These are phyloP conservation scores for Vanderwaltozyma polyspora DNA, from an alignment of 805 yeast genomes.

Conservation along the genomic window DNA sequence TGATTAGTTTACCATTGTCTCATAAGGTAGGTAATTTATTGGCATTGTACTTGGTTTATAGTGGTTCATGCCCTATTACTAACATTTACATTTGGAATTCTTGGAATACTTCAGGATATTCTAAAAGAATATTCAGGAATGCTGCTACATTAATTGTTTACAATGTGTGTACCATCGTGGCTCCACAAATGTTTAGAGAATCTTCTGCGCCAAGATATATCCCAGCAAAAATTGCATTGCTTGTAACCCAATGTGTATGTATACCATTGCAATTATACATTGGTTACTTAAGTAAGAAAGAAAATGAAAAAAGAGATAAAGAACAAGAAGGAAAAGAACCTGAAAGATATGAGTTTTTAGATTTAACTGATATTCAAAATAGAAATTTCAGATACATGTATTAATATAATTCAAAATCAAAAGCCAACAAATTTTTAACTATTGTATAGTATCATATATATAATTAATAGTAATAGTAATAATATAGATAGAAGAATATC, in stretches of 20 bases:
- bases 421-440: no score
- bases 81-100: slow-evolving; percentile 51
- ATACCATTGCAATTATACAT: slow-evolving; percentile 34
- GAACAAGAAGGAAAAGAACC: slow-evolving; percentile 24
- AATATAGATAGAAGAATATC: no score
- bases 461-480: no score
- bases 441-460: no score
- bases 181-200: slow-evolving; percentile 51
- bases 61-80: slow-evolving; percentile 48
- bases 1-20: slow-evolving; percentile 28
- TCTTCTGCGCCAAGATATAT: slow-evolving; percentile 41
- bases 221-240: slow-evolving; percentile 47
- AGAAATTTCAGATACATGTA: slow-evolving; percentile 44
- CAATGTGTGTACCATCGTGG: slow-evolving; percentile 47
- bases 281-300: slow-evolving; percentile 34
- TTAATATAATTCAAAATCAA: no score
- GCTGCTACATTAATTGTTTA: slow-evolving; percentile 48
- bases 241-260: slow-evolving; percentile 39
- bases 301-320: slow-evolving; percentile 40
- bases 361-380: slow-evolving; percentile 50
- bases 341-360: slow-evolving; percentile 38
- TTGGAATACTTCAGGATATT: slow-evolving; percentile 52
- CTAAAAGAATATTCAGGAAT: slow-evolving; percentile 44
- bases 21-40: slow-evolving; percentile 37
- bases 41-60: slow-evolving; percentile 40